Evolutionary conservation across 2,329 filamentous ascomycete species (phyloP), one percentile per base, ranked within the genome.

Genomic region (Trichocomaceae sp.): DNA sequence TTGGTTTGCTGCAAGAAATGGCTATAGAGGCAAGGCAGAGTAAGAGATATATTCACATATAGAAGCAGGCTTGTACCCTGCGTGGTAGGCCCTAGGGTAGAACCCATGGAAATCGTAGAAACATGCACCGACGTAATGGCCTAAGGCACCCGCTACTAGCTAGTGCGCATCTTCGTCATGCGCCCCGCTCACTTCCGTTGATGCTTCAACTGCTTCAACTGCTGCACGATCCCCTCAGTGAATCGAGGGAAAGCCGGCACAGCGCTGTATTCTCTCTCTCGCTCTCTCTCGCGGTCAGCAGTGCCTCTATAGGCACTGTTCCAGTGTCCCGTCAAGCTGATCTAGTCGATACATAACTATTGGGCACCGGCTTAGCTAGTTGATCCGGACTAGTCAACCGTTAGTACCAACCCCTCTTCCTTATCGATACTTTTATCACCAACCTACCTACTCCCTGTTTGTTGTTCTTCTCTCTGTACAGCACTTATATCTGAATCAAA

Each of bases 141-240:
- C 31, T 35, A 35, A 35, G 31, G 31, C 31, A 35, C 31, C 31
- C n/a, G n/a, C n/a, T n/a, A 10, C 29, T 26, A 49, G 37, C 31
- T 26, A 49, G 48, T 42, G 48, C 37, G 31, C 31, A 41, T 42
- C 54, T 39, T 48, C 46, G 52, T 58, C 56, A 58, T 58, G 56
- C 54, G 56, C 56, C 56, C 52, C 53, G 48, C 52, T 33, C 39
- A 52, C 52, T 55, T 45, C 52, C 56, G 42, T 47, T 41, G 23
- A 29, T 10, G 48, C 37, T 42, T 12, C 42, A 29, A 23, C 42
- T 26, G 23, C 23, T 26, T 26, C 23, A 26, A 26, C 29, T 33
- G 29, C 29, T 33, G 6, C 29, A 33, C 4, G 29, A 33, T 33
- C 4, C 6, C 13, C 31, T 35, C 12, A 13, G 31, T 15, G 29